Conservation (phyloP, 352 stramenopile species). For the Pythium aristosporum region DNA sequence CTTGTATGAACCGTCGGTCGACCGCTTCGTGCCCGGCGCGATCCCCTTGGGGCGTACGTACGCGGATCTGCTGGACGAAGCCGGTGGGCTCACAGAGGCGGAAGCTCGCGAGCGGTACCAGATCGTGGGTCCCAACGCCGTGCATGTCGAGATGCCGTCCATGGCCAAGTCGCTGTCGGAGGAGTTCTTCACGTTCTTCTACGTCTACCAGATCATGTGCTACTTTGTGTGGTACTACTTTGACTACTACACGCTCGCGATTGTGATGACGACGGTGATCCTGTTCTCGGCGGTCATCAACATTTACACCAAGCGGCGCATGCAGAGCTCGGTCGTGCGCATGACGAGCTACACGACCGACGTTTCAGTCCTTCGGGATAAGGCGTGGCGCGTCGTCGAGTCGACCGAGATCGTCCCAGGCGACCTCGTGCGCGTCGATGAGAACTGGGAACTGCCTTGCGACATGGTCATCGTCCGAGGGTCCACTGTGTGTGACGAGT, state of each 20-base stretch:
- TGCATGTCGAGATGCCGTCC: conserved; percentile 64
- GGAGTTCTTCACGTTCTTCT: conserved; percentile 74
- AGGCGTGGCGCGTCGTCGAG: conserved; percentile 44
- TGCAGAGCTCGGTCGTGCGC: conserved; percentile 48
- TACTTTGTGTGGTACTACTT: conserved; percentile 84
- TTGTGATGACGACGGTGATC: conserved; percentile 65
- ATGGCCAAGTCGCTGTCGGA: conserved; percentile 47
- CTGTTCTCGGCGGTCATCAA: conserved; percentile 45
- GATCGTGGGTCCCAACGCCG: conserved; percentile 55
- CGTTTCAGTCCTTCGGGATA: conserved; percentile 64
- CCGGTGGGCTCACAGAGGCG: conserved; percentile 38
- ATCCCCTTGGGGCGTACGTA: conserved; percentile 48
- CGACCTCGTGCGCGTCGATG: conserved; percentile 41
- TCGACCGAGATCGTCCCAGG: conserved; percentile 49
- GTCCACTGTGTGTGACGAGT: conserved; percentile 44
- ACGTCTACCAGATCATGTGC: conserved; percentile 87
- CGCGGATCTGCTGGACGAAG: conserved; percentile 46
- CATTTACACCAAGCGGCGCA: conserved; percentile 66
- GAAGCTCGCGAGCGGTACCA: conserved; percentile 38
- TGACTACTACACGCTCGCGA: conserved; percentile 56
- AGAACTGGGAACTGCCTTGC: conserved; percentile 30
- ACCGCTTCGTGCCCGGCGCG: conserved; percentile 21
- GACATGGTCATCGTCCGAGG: conserved; percentile 51
- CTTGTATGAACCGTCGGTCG: conserved; percentile 21
- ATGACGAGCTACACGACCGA: conserved; percentile 70